Base-by-base conservation (phyloP, 306 rosid genomes). In the Cucumis sativus region DNA sequence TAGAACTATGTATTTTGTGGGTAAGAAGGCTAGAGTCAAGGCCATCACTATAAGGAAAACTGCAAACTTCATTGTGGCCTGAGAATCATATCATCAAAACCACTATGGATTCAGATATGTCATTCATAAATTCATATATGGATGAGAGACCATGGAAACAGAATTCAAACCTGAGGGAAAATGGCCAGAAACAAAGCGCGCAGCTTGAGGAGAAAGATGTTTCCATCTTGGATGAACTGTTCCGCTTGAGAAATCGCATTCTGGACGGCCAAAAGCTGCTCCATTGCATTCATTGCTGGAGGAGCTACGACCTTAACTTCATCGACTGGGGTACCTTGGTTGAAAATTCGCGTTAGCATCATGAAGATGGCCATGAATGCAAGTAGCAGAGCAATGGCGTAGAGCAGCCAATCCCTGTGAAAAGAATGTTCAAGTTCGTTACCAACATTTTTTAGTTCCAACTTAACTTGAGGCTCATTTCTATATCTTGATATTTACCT, bases 231-330 rank as follows among this genome's bases (percentile, higher is more conserved):
- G 77, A 96, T 82, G 77, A 88, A 13, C 79, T 83, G 90, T 80
- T 92, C 98, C 33, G 90, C 89, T 81, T 89, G 97, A 73, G 94
- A 84, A 80, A 91, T 84, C 17, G 84, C 97, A 80, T 86, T 92
- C 85, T 96, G 99, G 76, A 96, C 92, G 61, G 94, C 96, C 84
- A 91, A 81, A 85, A 96, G 94, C 85, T 96, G 99, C 79, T 96
- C 99, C 99, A 92, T 83, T 72, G 91, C 91, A 82, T 85, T 96
- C 93, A 85, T 85, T 23, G 92, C 84, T 4, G 99, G 94, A 71
- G 99, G 97, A 6, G 89, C 90, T 75, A 87, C 16, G 49, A 96
- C 96, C 87, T 85, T 92, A 17, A 96, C 86, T 83, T 81, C 92
- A 18, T 86, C 79, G 39, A 84, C 83, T 23, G 96, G 79, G 49